These are phyloP conservation scores for Croton setiger DNA, from an alignment of 441 rosid species.

Conservation along the genomic window DNA sequence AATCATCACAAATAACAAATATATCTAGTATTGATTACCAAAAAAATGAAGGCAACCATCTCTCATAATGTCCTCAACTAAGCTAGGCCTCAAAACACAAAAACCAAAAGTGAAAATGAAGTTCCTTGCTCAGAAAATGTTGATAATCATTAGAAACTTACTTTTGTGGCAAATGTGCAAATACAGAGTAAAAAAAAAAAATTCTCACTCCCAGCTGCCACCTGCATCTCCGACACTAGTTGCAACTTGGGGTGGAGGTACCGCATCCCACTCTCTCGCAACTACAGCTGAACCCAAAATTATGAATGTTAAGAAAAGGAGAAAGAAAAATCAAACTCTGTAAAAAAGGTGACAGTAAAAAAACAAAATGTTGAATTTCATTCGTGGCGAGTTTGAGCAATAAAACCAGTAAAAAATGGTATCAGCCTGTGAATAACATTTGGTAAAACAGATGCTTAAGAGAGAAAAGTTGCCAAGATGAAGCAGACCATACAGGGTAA, in stretches of 20 bases:
- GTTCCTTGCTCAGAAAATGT: neutral
- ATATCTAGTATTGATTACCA: neutral
- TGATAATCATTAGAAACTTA: slow-evolving; percentile 7
- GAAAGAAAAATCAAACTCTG: neutral
- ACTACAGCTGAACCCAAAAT: neutral
- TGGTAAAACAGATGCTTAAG: neutral
- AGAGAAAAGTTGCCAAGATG: neutral
- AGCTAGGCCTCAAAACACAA: slow-evolving; percentile 2
- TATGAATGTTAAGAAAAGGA: too few relatives aligned
- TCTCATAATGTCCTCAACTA: neutral
- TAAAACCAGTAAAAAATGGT: neutral
- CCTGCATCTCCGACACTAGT: neutral
- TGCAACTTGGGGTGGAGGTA: neutral
- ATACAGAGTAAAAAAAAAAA: neutral
- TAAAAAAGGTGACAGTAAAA: too few relatives aligned
- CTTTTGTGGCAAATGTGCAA: slow-evolving; percentile 7
- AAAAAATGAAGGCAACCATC: neutral
- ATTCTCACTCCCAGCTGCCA: neutral
- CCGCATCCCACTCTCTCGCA: slow-evolving; percentile 4
- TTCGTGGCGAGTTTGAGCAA: neutral
- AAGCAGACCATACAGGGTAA: neutral
- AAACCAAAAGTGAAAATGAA: neutral
- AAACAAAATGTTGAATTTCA: neutral
- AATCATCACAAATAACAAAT: neutral
- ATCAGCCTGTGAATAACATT: neutral